Conservation (phyloP, 1,284 basidiomycete genomes). For the Sanghuangporus weigelae region DNA sequence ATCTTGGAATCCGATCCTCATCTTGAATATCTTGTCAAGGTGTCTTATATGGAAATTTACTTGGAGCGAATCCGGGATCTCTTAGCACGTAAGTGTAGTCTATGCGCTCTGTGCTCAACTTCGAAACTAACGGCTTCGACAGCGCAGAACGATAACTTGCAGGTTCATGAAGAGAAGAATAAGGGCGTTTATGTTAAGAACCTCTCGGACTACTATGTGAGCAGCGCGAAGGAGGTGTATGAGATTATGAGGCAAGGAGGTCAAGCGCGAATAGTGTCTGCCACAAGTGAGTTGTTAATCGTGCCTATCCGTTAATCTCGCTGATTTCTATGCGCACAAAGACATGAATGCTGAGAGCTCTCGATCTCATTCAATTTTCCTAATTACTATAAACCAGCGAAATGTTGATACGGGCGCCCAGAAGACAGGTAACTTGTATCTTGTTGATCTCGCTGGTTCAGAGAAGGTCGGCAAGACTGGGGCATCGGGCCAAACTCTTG, state of each 20-base stretch:
- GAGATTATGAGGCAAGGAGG: slow-evolving; percentile 99
- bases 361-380: slow-evolving; percentile 98
- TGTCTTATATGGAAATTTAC: slow-evolving; percentile 99
- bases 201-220: slow-evolving; percentile 97
- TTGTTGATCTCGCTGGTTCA: slow-evolving; percentile 97
- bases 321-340: slow-evolving; percentile 29
- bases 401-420: slow-evolving; percentile 94
- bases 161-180: slow-evolving; percentile 97
- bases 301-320: neutral
- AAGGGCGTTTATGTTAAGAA: slow-evolving; percentile 98
- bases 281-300: slow-evolving; percentile 70
- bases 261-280: slow-evolving; percentile 85
- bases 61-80: slow-evolving; percentile 96
- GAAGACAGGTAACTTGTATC: slow-evolving; percentile 96
- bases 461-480: slow-evolving; percentile 99
- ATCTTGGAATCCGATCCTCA: slow-evolving; percentile 95
- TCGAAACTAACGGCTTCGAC: slow-evolving; percentile 11
- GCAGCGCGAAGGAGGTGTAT: slow-evolving; percentile 94
- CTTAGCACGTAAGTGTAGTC: slow-evolving; percentile 74
- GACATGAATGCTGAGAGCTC: slow-evolving; percentile 99
- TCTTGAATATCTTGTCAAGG: slow-evolving; percentile 98
- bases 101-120: neutral
- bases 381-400: slow-evolving; percentile 95
- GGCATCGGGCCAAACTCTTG: slow-evolving; percentile 96
- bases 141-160: slow-evolving; percentile 99